Evolutionary conservation across 768 basidiomycete species (phyloP).

Genomic region (Suillus bovinus): DNA sequence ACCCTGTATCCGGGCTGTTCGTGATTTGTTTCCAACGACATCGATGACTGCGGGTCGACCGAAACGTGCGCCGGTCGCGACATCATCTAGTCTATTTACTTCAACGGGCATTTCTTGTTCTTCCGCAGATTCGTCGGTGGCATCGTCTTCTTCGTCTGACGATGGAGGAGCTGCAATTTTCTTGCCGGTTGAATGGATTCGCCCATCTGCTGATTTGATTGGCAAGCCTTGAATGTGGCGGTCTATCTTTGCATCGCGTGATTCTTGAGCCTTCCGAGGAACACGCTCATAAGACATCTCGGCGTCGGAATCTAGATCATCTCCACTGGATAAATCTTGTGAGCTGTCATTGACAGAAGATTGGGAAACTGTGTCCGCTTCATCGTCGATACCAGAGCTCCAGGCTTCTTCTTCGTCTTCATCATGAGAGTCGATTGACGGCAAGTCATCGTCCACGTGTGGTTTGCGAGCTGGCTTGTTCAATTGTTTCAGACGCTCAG

Average conservation of each 20-base stretch:
- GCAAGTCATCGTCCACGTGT: constrained; percentile 55
- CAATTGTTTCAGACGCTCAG: constrained; percentile 64
- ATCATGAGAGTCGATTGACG: constrained; percentile 66
- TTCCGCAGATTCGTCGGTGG: constrained; percentile 37
- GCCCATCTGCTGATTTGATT: constrained; percentile 84
- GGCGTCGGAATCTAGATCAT: constrained; percentile 50
- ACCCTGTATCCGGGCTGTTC: constrained; percentile 62
- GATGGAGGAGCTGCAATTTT: constrained; percentile 22
- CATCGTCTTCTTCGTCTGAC: constrained; percentile 32
- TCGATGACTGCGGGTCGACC: constrained; percentile 81
- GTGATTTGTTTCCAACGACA: constrained; percentile 65
- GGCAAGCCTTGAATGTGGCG: constrained; percentile 67
- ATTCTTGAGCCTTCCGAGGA: constrained; percentile 52
- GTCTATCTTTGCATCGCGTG: constrained; percentile 47
- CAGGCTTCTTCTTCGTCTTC: constrained; percentile 55
- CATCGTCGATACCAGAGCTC: constrained; percentile 45
- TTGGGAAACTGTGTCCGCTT: constrained; percentile 29
- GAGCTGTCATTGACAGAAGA: constrained; percentile 10
- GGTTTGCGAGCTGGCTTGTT: constrained; percentile 53
- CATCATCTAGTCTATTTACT: constrained; percentile 55
- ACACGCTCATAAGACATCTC: constrained; percentile 76
- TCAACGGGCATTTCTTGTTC: constrained; percentile 28
- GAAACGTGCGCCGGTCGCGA: constrained; percentile 82
- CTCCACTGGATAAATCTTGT: constrained; percentile 14
- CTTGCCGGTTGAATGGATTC: constrained; percentile 59